Evolutionary conservation across 257 asterid species (phyloP), one percentile per base, ranked within the genome.

Genomic region (Salvia rosmarinus): DNA sequence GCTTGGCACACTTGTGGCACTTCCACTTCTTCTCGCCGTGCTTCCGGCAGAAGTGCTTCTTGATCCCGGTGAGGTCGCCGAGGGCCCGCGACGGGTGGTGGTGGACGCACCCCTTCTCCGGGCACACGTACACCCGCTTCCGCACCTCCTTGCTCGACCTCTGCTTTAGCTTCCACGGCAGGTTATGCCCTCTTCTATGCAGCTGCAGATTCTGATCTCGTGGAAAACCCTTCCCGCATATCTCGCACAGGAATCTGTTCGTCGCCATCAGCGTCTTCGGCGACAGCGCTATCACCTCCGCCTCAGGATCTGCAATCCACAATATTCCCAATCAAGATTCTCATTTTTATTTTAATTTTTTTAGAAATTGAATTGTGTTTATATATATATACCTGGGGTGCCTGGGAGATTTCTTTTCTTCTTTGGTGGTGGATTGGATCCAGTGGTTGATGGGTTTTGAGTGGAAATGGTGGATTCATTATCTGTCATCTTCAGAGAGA

Each of bases 21-120:
- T 87, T 88, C 97, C 97, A 90, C 71, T 90, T 90, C 88, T 90
- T 90, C 76, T 88, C 96, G 4, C 97, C 97, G 60, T 90, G 97
- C 76, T 90, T 90, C 47, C 96, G 64, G 68, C 94, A 83, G 67
- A 84, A 90, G 87, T 90, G 97, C 67, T 90, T 88, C 80, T 90
- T 90, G 78, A 90, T 90, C 8, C 96, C 97, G 14, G 96, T 90
- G 17, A 90, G 73, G 75, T 90, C 97, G 4, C 97, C 96, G 2
- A 90, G 88, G 16, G 97, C 97, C 76, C 97, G 79, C 7, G 97
- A 84, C 0, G 97, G 86, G 58, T 85, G 89, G 78, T 90, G 79
- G 74, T 90, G 96, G 11, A 89, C 84, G 58, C 97, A 90, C 47
- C 78, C 75, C 79, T 84, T 90, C 75, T 90, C 97, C n/a, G 97